Conservation (phyloP, 495 filamentous ascomycete genomes). For the Amniculicola lignicola region DNA sequence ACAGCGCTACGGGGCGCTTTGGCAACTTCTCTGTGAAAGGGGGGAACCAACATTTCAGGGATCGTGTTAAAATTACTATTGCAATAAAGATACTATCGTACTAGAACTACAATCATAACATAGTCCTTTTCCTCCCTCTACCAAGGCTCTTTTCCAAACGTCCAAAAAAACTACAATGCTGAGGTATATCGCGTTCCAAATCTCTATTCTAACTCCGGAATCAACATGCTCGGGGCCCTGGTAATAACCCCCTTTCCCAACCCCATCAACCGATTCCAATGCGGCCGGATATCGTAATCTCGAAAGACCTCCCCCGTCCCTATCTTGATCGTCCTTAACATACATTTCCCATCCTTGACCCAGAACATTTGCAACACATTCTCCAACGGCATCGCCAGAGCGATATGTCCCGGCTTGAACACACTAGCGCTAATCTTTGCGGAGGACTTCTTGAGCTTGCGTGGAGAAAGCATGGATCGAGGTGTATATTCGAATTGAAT, state of each 20-base stretch:
- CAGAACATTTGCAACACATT: conserved; percentile 27
- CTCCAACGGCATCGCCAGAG: conserved; percentile 29
- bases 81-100: too few species aligned
- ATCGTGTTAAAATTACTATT: too few species aligned
- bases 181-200: too few species aligned
- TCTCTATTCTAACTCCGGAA: conserved; percentile 31
- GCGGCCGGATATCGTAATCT: conserved; percentile 26
- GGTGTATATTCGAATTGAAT: conserved; percentile 30
- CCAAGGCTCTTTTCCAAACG: too few species aligned
- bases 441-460: conserved; percentile 18
- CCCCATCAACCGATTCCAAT: conserved; percentile 27
- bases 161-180: too few species aligned
- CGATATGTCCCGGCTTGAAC: conserved; percentile 30
- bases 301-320: conserved; percentile 15
- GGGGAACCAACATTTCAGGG: too few species aligned
- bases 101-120: too few species aligned
- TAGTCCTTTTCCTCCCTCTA: too few species aligned
- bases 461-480: conserved; percentile 15
- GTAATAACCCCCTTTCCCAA: conserved; percentile 17
- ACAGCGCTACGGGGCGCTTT: too few species aligned
- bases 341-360: conserved; percentile 30
- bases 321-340: conserved; percentile 26
- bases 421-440: conserved; percentile 22
- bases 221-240: conserved; percentile 20
- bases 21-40: too few species aligned